Conservation (phyloP, 2,329 filamentous ascomycete species). For the Aspergillus aculeatus region DNA sequence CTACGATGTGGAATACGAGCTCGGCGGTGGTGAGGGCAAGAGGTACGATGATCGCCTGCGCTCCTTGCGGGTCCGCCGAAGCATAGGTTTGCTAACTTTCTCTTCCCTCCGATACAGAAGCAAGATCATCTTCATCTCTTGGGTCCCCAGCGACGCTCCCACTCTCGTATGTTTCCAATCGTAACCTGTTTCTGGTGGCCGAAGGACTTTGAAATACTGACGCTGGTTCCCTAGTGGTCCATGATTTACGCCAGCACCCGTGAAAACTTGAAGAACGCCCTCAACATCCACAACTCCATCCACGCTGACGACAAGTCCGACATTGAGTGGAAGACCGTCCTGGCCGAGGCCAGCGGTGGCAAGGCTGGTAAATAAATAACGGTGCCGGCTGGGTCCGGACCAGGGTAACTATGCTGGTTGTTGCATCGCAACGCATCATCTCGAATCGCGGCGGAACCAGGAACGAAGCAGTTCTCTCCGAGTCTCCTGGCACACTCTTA, state of each 20-base stretch:
- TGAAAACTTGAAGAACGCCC: slow-evolving; percentile 49
- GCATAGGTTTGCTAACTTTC: slow-evolving; percentile 17
- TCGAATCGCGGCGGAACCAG: slow-evolving; percentile 21
- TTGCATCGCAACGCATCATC: slow-evolving; percentile 20
- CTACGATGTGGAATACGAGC: slow-evolving; percentile 52
- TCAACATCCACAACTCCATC: slow-evolving; percentile 44
- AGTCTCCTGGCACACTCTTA: slow-evolving; percentile 34
- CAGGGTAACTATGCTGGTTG: slow-evolving; percentile 24
- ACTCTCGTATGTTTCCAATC: slow-evolving; percentile 37
- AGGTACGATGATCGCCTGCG: slow-evolving; percentile 34
- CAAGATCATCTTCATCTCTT: slow-evolving; percentile 54
- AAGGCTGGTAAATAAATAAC: slow-evolving; percentile 40
- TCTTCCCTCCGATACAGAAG: slow-evolving; percentile 33
- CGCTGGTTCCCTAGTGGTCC: slow-evolving; percentile 36
- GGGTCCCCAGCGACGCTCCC: slow-evolving; percentile 43
- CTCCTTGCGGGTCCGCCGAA: background rate
- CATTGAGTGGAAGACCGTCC: slow-evolving; percentile 43
- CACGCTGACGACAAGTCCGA: slow-evolving; percentile 44
- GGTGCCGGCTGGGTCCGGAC: slow-evolving; percentile 38
- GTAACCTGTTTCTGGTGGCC: background rate
- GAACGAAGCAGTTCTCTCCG: slow-evolving; percentile 28
- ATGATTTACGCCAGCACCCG: slow-evolving; percentile 54
- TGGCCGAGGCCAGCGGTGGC: slow-evolving; percentile 42
- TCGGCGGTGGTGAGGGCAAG: slow-evolving; percentile 49
- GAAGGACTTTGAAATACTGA: slow-evolving; percentile 13